A percentile compares a stretch with the other conserved stretches of the same genome.
phyloP scores from a whole-genome alignment of 768 basidiomycete species.

The Strobilomyces dryophilus region DNA sequence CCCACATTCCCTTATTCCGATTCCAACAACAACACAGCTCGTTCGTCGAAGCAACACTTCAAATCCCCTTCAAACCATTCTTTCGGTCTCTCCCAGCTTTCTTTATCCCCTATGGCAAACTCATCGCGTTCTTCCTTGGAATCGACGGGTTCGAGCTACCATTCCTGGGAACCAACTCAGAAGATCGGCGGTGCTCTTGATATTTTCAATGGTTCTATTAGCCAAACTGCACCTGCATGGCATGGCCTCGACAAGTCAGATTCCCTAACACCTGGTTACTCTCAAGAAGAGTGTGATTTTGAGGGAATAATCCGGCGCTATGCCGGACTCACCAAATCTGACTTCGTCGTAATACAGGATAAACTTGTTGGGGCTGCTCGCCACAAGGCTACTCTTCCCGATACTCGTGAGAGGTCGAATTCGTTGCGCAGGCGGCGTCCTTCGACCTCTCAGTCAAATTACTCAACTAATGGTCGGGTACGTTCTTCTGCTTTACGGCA shows the following conservation, averaged over 20 bases:
- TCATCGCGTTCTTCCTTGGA: slow-evolving; percentile 78
- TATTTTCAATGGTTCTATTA: slow-evolving; percentile 48
- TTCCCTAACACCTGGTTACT: slow-evolving; percentile 46
- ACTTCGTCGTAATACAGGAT: slow-evolving; percentile 71
- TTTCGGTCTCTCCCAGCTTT: slow-evolving; percentile 49
- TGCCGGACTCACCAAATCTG: slow-evolving; percentile 64
- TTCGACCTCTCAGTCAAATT: slow-evolving; percentile 80
- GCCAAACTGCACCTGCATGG: slow-evolving; percentile 54
- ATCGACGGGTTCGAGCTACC: slow-evolving; percentile 81
- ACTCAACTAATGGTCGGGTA: slow-evolving; percentile 54
- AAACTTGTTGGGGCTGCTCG: slow-evolving; percentile 64
- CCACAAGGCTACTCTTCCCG: slow-evolving; percentile 52
- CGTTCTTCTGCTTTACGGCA: slow-evolving; percentile 10
- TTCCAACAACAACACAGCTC: slow-evolving; percentile 39
- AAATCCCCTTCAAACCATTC: slow-evolving; percentile 49
- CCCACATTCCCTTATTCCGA: slow-evolving; percentile 34
- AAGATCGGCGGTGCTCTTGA: slow-evolving; percentile 49
- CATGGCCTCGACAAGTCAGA: slow-evolving; percentile 58
- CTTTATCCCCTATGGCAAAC: slow-evolving; percentile 68
- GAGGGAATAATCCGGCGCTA: slow-evolving; percentile 64
- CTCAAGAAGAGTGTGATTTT: slow-evolving; percentile 52
- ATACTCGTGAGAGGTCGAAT: slow-evolving; percentile 57
- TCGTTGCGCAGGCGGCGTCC: slow-evolving; percentile 75
- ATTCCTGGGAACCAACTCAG: slow-evolving; percentile 67
- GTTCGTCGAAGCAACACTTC: slow-evolving; percentile 52